Base-by-base conservation (phyloP, 331 rosid genomes). In the Spiraea crenata region DNA sequence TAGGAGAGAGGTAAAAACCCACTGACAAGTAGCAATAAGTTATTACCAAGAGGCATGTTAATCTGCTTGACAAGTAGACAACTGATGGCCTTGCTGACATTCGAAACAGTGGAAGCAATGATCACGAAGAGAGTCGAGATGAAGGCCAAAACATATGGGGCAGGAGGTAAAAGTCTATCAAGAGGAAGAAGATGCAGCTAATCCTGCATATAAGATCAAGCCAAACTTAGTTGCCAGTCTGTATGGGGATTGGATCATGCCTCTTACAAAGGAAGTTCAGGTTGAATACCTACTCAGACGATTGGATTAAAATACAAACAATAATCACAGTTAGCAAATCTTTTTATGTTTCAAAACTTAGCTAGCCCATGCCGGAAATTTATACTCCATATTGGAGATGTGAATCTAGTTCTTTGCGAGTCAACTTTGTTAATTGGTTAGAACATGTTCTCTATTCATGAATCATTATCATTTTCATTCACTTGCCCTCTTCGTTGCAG, bases 191-290 rank as follows among this genome's bases (percentile, higher is more conserved):
- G 69, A 82, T 61, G 64, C 47, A 44, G 72, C 61, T 10, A 48
- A 61, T 55, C 77, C 79, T 5, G 79, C 13, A 12, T 82, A 80
- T 31, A 82, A 80, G 74, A 87, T 87, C 67, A 80, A 80, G 15
- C 86, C 89, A 39, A 56, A 61, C 56, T 63, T 82, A 34, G 67
- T 82, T 75, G 87, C 78, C 9, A 35, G 58, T 73, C 76, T 87
- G 40, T 82, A 82, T 80, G 82, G 63, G 59, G 74, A 84, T 31
- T 73, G 77, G 89, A 76, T 87, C 70, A 77, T 87, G 85, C 91
- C 91, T 72, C 80, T 84, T 57, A 86, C 88, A 47, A 86, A 84
- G 81, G 79, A 84, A 63, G 87, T 86, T 52, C 85, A 86, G 54
- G 75, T 86, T 37, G 85, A 84, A 25, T 84, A 86, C 77, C 76